Conservation (phyloP, 495 filamentous ascomycete species). For the Lophium mytilinum region DNA sequence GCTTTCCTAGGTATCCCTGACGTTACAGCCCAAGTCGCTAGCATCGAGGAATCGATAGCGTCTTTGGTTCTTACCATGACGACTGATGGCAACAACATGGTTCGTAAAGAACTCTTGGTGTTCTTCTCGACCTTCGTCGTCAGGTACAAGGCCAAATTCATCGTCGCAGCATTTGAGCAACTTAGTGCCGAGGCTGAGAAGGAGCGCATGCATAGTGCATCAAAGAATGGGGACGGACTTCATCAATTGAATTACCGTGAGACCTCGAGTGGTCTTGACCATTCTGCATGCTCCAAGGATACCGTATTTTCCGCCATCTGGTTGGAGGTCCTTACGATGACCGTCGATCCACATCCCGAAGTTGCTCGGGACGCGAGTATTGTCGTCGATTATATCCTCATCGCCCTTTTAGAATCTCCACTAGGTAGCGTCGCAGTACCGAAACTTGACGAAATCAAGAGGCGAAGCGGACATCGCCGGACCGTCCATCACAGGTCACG, state of each 20-base stretch:
- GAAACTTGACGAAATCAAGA: slow-evolving; percentile 69
- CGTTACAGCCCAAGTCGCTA: slow-evolving; percentile 79
- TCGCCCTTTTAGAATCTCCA: slow-evolving; percentile 65
- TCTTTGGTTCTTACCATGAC: slow-evolving; percentile 78
- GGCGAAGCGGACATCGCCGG: slow-evolving; percentile 30
- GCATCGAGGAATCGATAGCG: slow-evolving; percentile 82
- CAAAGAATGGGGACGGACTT: slow-evolving; percentile 17
- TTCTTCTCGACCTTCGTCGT: slow-evolving; percentile 90
- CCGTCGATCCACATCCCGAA: slow-evolving; percentile 90
- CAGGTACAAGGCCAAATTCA: slow-evolving; percentile 84
- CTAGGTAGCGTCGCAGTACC: slow-evolving; percentile 60
- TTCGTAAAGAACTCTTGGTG: slow-evolving; percentile 83
- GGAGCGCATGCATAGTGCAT: slow-evolving; percentile 2
- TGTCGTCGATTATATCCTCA: slow-evolving; percentile 77
- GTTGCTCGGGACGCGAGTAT: slow-evolving; percentile 74
- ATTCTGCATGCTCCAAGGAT: slow-evolving; percentile 57
- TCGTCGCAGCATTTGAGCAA: slow-evolving; percentile 88
- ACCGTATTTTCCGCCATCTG: slow-evolving; percentile 87
- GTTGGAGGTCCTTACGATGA: slow-evolving; percentile 85
- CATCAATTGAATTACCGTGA: slow-evolving; percentile 7
- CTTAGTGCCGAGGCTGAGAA: slow-evolving; percentile 63
- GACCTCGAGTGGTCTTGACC: not conserved
- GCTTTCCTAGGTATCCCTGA: slow-evolving; percentile 91
- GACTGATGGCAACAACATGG: slow-evolving; percentile 83
- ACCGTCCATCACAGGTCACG: not conserved